Evolutionary conservation across 228 moss, liverwort and hornwort species (phyloP).

Genomic region (Sphagnum magellanicum): DNA sequence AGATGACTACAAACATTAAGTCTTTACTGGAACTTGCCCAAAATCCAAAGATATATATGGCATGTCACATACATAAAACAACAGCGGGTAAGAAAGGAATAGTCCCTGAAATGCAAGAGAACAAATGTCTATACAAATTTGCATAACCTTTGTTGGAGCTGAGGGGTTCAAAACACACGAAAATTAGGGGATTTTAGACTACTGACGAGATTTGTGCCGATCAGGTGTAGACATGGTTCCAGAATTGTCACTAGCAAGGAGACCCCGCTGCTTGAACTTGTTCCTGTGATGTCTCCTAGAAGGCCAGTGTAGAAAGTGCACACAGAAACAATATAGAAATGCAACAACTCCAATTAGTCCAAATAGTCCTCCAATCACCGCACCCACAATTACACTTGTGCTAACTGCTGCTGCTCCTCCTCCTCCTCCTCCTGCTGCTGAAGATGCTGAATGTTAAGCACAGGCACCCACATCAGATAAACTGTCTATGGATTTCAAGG

Average conservation of each 20-base stretch:
- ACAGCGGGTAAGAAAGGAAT: background rate
- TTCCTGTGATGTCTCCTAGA: slow-evolving; percentile 7
- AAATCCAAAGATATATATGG: background rate
- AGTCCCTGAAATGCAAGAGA: background rate
- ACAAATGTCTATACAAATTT: background rate
- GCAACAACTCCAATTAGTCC: slow-evolving; percentile 21
- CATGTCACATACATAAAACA: no score
- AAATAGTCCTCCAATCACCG: slow-evolving; percentile 41
- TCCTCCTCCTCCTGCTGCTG: background rate
- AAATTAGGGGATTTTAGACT: background rate
- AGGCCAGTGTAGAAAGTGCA: slow-evolving; percentile 5
- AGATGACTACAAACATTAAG: background rate
- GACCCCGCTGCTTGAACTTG: slow-evolving; percentile 18
- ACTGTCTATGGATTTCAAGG: background rate
- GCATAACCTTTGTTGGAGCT: background rate
- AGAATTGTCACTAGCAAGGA: slow-evolving; percentile 8
- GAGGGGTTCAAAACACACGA: background rate
- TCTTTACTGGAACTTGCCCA: background rate
- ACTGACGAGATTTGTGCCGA: slow-evolving; percentile 7
- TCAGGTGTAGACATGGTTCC: slow-evolving; percentile 9
- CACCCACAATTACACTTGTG: slow-evolving; percentile 33
- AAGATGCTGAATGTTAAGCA: background rate
- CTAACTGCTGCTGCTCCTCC: slow-evolving; percentile 10
- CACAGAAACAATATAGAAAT: slow-evolving; percentile 25
- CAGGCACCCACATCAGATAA: background rate